Percentiles rank a stretch among this genome's conserved stretches.
These are phyloP conservation scores for Saccharomycopsis crataegensis DNA, from an alignment of 1,139 yeast genomes.

Conservation along the genomic window DNA sequence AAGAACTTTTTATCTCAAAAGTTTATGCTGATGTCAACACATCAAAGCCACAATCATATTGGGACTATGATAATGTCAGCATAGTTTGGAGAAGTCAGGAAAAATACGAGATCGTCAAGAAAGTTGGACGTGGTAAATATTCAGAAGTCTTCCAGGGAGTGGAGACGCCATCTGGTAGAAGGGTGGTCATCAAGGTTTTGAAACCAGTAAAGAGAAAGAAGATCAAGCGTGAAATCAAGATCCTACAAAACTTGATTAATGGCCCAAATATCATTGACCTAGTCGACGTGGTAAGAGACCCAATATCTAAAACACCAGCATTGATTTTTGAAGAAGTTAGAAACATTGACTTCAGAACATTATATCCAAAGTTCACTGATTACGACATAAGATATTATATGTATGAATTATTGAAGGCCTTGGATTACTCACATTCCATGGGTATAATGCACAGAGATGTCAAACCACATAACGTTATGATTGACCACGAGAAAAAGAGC, in stretches of 20 bases:
- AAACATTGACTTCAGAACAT: constrained; percentile 82
- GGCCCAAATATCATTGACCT: constrained; percentile 81
- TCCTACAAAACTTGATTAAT: constrained; percentile 77
- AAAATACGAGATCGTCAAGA: constrained; percentile 76
- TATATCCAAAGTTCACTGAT: constrained; percentile 85
- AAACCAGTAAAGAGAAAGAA: constrained; percentile 97
- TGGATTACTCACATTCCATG: constrained; percentile 93
- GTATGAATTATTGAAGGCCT: constrained; percentile 78
- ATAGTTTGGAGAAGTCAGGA: constrained; percentile 67
- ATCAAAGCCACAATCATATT: constrained; percentile 58
- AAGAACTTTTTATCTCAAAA: constrained; percentile 37
- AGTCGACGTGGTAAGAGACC: constrained; percentile 85
- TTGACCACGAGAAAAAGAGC: constrained; percentile 69
- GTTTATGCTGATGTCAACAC: constrained; percentile 65
- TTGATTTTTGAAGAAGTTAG: constrained; percentile 85
- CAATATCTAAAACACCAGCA: constrained; percentile 87
- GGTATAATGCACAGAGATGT: constrained; percentile 99
- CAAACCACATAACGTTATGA: constrained; percentile 97
- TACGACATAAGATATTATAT: constrained; percentile 83
- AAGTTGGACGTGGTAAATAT: constrained; percentile 95
- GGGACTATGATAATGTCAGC: constrained; percentile 70
- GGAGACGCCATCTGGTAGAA: constrained; percentile 45
- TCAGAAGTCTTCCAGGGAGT: constrained; percentile 90
- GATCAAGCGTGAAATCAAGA: constrained; percentile 90
- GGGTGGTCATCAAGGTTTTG: constrained; percentile 83